Evolutionary conservation across 176 grass and related monocot genomes (phyloP), one percentile per base, ranked within the genome.

Genomic region (Olyra latifolia): DNA sequence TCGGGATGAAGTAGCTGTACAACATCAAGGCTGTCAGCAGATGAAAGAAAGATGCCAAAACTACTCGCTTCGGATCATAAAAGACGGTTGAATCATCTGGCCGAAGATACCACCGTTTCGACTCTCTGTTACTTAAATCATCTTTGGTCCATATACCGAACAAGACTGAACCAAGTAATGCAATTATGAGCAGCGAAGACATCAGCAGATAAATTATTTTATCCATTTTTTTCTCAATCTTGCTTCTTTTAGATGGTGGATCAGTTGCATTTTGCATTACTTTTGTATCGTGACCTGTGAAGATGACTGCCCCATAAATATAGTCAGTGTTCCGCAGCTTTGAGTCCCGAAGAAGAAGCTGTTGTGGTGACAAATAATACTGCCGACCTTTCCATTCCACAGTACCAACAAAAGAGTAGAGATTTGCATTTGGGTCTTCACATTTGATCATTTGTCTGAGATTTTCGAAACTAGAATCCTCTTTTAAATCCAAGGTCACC

Each of bases 271-370:
- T 99, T 77, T 99, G 93, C 93, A 99, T 96, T 24, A 58, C 91
- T 83, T 99, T 99, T 77, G 97, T 96, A 90, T 99, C 93, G 70
- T 93, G 93, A 46, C 97, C 97, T 52, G 93, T 90, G 84, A 99
- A 99, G 77, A 99, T 95, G 52, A 96, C 89, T 68, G 86, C 82
- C 54, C 97, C 97, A 80, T 96, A 99, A 77, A 93, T 82, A 71
- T 88, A 93, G 46, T 99, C 97, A 23, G 97, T 96, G 69, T 99
- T 99, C 66, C 97, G 81, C 74, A 99, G 84, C 56, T 99, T 99
- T 32, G 97, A 99, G 66, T 99, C 97, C 40, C 93, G 90, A 69
- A 99, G 84, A 67, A 99, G 90, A 67, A 96, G 89, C 55, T 96
- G 91, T 38, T 93, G 87, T 65, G 91, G 91, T 80, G 97, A 99